phyloP scores from a whole-genome alignment of 768 basidiomycete species.

The Suillus ampliporus region DNA sequence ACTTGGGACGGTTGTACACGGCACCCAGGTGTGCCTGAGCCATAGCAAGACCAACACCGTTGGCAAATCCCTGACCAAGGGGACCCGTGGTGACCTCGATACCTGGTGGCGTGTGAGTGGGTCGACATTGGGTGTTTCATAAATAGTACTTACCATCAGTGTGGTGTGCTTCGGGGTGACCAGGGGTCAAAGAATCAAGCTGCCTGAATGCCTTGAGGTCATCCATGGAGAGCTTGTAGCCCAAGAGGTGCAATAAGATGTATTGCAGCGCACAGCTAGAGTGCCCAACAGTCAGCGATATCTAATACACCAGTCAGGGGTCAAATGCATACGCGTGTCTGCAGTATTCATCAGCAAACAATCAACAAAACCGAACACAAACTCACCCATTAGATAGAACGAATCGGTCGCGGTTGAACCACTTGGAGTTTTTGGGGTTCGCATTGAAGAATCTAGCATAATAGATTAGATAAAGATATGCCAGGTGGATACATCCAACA shows the following conservation, averaged over 20 bases:
- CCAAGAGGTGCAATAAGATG: constrained; percentile 87
- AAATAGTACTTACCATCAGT: constrained; percentile 54
- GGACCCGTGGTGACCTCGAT: constrained; percentile 96
- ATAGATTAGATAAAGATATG: constrained; percentile 10
- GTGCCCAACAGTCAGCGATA: constrained; percentile 14
- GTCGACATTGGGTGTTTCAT: constrained; percentile 8
- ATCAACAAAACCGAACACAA: constrained; percentile 6
- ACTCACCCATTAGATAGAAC: constrained; percentile 94
- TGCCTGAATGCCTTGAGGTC: constrained; percentile 96
- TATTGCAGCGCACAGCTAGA: constrained; percentile 92
- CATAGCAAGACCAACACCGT: constrained; percentile 92
- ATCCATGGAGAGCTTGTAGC: constrained; percentile 90
- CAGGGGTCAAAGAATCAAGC: constrained; percentile 87
- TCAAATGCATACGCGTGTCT: constrained; percentile 74
- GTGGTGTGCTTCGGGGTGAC: constrained; percentile 84
- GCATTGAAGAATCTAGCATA: constrained; percentile 76
- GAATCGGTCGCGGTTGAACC: constrained; percentile 97
- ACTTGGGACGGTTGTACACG: constrained; percentile 87
- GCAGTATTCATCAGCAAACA: constrained; percentile 18
- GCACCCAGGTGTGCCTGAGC: constrained; percentile 91
- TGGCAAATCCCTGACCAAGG: constrained; percentile 93
- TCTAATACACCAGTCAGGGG: constrained; percentile 9
- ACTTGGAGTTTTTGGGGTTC: constrained; percentile 88
- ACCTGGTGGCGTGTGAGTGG: constrained; percentile 42
- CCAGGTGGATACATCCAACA: background rate